Base-by-base conservation (phyloP, 2,329 filamentous ascomycete genomes). In the Pseudopyricularia cyperi region DNA sequence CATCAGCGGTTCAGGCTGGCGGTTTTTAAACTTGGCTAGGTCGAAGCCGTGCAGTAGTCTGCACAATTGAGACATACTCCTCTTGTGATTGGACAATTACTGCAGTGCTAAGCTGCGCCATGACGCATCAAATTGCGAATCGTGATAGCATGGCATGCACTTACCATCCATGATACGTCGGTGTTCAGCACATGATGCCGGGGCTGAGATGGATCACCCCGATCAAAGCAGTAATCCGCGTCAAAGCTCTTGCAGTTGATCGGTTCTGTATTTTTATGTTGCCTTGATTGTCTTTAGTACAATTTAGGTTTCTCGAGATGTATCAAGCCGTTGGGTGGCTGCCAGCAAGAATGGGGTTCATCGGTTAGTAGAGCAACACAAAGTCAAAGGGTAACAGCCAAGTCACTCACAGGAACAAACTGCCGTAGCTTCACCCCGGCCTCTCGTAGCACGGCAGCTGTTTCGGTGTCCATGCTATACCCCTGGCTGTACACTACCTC, bases 401-500 rank as follows among this genome's bases (percentile, higher is more conserved):
- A 44, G 1, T 26, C 24, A 77, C 82, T 71, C 66, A 90, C 87
- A 55, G 89, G 88, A 56, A 83, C 84, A 63, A 95, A 97, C 66
- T 97, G 90, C 59, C 93, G 78, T 61, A 98, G 69, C 55, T 77
- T 79, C 17, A 97, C 87, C 1, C 91, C 91, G 7, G 89, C 89
- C 65, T 89, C 81, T 53, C 80, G 73, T 58, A 98, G 87, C 28
- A 98, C 85, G 50, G 79, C 78, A 8, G 90, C 89, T 35, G 89
- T 87, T 65, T 88, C 81, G 39, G 73, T 79, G 63, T 98, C 93
- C 85, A 98, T 96, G 65, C 91, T 91, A 65, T 98, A 98, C 26
- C 86, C 82, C 63, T 94, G 85, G 57, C 82, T 90, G 62, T 95
- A 98, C 14, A 98, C 90, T 14, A 98, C 93, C 72, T 98, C 93